Evolutionary conservation across 176 grass and related monocot species (phyloP), one percentile per base, ranked within the genome.

Genomic region (Oropetium thomaeum): DNA sequence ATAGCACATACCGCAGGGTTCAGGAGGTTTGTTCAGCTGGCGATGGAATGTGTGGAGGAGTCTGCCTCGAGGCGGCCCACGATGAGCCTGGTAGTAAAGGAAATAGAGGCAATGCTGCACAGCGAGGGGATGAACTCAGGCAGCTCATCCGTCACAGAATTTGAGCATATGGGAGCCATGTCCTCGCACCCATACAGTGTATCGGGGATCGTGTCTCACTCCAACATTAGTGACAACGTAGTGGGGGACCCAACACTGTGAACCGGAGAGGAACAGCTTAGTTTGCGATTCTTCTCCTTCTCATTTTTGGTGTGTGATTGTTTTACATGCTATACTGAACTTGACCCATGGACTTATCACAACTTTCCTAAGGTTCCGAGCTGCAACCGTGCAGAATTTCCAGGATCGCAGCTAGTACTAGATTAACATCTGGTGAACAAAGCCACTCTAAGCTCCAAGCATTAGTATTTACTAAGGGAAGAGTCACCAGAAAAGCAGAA

Each of bases 61-160:
- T 81, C 67, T 5, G 87, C 79, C 40, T 37, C 80, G 0, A 76
- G 58, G 60, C 76, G 90, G 39, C 93, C 93, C 39, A 84, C 73
- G 1, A 97, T 97, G 93, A 78, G 73, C 76, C 79, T 77, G 29
- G 83, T 90, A 52, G 90, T 97, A 48, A 97, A 93, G 77, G 90
- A 93, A 32, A 87, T 97, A n/a, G 85, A 97, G 69, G 72, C 73
- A 0, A 90, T 93, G 71, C 71, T 93, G 62, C 85, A 82, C 22
- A 70, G 33, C 40, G 73, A 85, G 17, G 73, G 78, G 26, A n/a
- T 79, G n/a, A 78, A 47, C 48, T 85, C 83, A 11, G 69, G 51
- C 16, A 26, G 28, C 41, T 80, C 79, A 59, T 90, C 70, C 32
- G 44, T 35, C 11, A 60, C 23, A 15, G 65, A 87, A 30, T 83